Evolutionary conservation across 2,329 filamentous ascomycete species (phyloP), one percentile per base, ranked within the genome.

Genomic region (Bipolaris sorokiniana): DNA sequence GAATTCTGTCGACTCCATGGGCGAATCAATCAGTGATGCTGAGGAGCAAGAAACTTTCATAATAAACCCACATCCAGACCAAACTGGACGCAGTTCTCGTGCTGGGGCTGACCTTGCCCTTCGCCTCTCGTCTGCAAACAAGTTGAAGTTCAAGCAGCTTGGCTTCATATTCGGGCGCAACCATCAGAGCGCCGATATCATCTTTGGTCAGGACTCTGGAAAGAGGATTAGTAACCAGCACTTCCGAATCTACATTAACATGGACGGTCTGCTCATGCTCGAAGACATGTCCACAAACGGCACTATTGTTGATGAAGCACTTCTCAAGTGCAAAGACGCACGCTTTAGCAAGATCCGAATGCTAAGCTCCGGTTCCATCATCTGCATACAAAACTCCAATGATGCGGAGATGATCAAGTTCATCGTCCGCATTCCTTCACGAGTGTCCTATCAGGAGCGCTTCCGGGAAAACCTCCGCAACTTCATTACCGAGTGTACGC

Each of bases 201-300:
- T 88, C 56, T 86, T 91, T 46, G 76, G 80, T 34, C 82, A 71
- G 42, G 89, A 94, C 64, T 84, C 85, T 0, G 80, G 85, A 50
- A 89, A 86, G 73, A 85, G 90, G 41, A 84, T 99, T 58, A 98
- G 94, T 80, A 97, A 98, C 72, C 84, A 90, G n/a, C 95, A 99
- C 74, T 99, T 98, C 74, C 89, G 92, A 51, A 96, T 99, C 60
- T 97, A 90, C 71, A 83, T 97, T 67, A 99, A 96, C 68, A 82
- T 87, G n/a, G 86, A 91, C 62, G 91, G 90, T 26, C 88, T 90
- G 54, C 83, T 97, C 63, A 97, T 99, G 92, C 81, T 98, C 11
- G 89, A 97, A 75, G 95, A 99, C 72, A 85, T 88, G 72, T 98
- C 95, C 0, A 97, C 92, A n/a, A 99, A 98, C 70, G 95, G 95